These are phyloP conservation scores for Apiotrichum domesticum DNA, from an alignment of 1,284 basidiomycete species.

Conservation along the genomic window DNA sequence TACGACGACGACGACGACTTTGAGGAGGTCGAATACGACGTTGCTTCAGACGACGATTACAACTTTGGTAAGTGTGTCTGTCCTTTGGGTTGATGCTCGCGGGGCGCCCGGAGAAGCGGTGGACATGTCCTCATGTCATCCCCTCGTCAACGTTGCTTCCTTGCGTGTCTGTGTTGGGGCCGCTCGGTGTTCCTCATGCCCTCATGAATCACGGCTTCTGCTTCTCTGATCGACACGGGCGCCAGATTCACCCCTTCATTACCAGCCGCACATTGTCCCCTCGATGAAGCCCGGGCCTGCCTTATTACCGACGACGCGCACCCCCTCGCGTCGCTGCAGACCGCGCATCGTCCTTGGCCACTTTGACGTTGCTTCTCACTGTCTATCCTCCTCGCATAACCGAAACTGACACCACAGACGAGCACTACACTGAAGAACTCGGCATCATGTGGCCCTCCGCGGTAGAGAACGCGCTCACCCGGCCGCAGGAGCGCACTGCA, in stretches of 20 bases:
- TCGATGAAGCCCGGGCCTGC: too few relatives aligned
- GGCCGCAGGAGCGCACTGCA: background rate
- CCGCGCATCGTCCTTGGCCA: too few relatives aligned
- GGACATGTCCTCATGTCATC: background rate
- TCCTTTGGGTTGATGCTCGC: background rate
- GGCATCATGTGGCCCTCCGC: slow-evolving; percentile 20
- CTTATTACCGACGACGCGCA: too few relatives aligned
- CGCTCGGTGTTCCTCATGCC: too few relatives aligned
- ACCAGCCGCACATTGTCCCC: background rate
- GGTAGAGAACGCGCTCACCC: slow-evolving; percentile 11
- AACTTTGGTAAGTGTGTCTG: slow-evolving; percentile 11
- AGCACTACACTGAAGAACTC: slow-evolving; percentile 11
- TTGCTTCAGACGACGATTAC: slow-evolving; percentile 27
- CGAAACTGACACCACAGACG: slow-evolving; percentile 3
- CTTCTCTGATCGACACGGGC: background rate
- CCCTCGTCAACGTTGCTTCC: background rate
- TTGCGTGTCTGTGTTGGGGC: too few relatives aligned
- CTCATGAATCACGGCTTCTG: too few relatives aligned
- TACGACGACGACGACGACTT: slow-evolving; percentile 30
- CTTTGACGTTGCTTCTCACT: background rate
- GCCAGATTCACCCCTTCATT: background rate
- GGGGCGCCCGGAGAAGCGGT: too few relatives aligned
- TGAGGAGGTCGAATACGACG: slow-evolving; percentile 8
- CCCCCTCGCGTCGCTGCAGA: too few relatives aligned
- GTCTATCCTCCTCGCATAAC: too few relatives aligned